Percentiles rank a stretch among this genome's conserved stretches.
These are phyloP conservation scores for Penicillium herquei DNA, from an alignment of 495 filamentous ascomycete species.

Conservation along the genomic window DNA sequence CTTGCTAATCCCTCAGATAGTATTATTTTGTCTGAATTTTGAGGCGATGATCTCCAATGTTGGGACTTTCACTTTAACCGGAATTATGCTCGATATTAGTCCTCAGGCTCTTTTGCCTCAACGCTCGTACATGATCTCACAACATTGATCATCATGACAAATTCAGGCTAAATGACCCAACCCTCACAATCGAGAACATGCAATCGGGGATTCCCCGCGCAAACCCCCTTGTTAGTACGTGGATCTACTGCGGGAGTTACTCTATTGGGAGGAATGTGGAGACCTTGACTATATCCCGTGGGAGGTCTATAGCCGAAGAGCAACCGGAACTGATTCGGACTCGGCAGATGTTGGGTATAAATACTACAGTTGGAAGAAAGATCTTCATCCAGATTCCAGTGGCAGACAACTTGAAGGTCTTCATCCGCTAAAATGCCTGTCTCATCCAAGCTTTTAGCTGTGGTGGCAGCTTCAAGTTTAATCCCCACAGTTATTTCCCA, in stretches of 20 bases:
- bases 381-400: background rate
- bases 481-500: constrained; percentile 27
- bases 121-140: too few species aligned
- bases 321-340: background rate
- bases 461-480: constrained; percentile 23
- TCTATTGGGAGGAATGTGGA: constrained; percentile 13
- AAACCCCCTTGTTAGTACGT: constrained; percentile 4
- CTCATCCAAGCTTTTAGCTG: constrained; percentile 15
- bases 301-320: constrained; percentile 6
- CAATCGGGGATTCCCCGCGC: constrained; percentile 19
- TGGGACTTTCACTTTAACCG: too few species aligned
- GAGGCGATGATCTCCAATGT: too few species aligned
- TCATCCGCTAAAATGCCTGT: constrained; percentile 12
- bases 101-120: too few species aligned
- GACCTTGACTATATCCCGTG: constrained; percentile 9
- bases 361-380: background rate
- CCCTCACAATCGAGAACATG: background rate
- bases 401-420: too few species aligned
- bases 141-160: background rate
- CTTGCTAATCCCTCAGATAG: too few species aligned
- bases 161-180: constrained; percentile 25
- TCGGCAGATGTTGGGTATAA: constrained; percentile 7
- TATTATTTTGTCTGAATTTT: too few species aligned
- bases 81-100: too few species aligned
- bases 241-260: constrained; percentile 28